phyloP scores from a whole-genome alignment of 768 basidiomycete species.

The Hortiboletus flavorubellus region DNA sequence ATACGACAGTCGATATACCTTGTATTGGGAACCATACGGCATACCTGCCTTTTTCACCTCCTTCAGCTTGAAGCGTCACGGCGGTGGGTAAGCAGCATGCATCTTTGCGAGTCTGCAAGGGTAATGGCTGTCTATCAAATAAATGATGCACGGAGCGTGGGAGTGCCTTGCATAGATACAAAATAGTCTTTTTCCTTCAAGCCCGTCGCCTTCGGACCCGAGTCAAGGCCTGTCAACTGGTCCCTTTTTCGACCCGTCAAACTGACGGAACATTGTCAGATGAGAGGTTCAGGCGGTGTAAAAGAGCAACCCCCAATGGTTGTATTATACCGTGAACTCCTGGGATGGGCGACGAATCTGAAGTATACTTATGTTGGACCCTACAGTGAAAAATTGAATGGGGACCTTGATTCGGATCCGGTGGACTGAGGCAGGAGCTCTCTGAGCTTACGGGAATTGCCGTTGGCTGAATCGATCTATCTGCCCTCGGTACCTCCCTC shows the following conservation, averaged over 20 bases:
- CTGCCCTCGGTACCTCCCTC: background rate
- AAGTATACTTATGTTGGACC: background rate
- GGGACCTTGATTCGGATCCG: background rate
- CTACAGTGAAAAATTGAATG: conserved; percentile 2
- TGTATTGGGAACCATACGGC: conserved; percentile 25
- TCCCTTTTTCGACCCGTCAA: conserved; percentile 13
- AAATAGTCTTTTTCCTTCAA: background rate
- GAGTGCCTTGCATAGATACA: background rate
- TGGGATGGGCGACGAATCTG: background rate
- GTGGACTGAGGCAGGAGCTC: conserved; percentile 1
- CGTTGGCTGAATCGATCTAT: conserved; percentile 11
- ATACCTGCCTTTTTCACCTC: conserved; percentile 13
- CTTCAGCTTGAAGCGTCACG: conserved; percentile 1
- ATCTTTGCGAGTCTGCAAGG: conserved; percentile 1
- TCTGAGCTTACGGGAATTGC: conserved; percentile 11
- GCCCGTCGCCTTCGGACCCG: conserved; percentile 7
- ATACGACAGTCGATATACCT: conserved; percentile 23
- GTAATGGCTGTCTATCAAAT: conserved; percentile 1
- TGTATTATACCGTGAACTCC: conserved; percentile 16
- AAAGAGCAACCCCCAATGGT: conserved; percentile 21
- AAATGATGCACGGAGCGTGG: conserved; percentile 2
- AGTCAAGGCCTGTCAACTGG: conserved; percentile 6
- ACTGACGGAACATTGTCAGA: conserved; percentile 3
- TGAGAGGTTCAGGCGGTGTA: conserved; percentile 7
- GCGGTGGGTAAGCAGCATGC: background rate